A percentile compares a stretch with the other conserved stretches of the same genome.
These are phyloP conservation scores for Pugionium dolabratum DNA, from an alignment of 345 rosid species.

Conservation along the genomic window DNA sequence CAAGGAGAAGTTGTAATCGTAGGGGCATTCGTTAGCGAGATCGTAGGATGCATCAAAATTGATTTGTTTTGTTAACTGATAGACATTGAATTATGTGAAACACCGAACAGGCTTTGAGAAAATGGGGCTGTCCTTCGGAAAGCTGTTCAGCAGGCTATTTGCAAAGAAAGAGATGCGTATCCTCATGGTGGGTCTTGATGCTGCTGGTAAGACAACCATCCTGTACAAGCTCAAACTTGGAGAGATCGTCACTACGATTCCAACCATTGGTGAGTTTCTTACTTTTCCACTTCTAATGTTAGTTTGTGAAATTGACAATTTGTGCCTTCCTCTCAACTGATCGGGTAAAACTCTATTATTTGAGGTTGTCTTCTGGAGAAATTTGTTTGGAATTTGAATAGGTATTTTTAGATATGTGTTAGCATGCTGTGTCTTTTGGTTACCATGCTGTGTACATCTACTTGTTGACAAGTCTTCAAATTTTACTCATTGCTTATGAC, in stretches of 20 bases:
- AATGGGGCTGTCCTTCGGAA: slow-evolving; percentile 70
- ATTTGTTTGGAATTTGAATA: not conserved
- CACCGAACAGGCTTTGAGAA: slow-evolving; percentile 32
- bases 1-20: not conserved
- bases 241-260: slow-evolving; percentile 73
- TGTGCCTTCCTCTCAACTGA: not conserved
- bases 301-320: not conserved
- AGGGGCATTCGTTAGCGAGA: not conserved
- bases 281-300: not conserved
- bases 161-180: slow-evolving; percentile 53
- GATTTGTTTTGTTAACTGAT: too few species aligned
- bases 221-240: slow-evolving; percentile 73
- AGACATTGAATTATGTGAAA: not conserved
- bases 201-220: slow-evolving; percentile 68
- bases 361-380: not conserved
- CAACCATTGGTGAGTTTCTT: slow-evolving; percentile 59
- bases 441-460: not conserved
- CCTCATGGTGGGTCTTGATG: slow-evolving; percentile 47
- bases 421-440: not conserved
- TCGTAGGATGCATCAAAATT: not conserved
- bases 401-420: not conserved
- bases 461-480: not conserved
- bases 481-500: not conserved
- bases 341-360: not conserved
- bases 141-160: slow-evolving; percentile 63